These are phyloP conservation scores for Telopea speciosissima DNA, from an alignment of 177 flowering plant species.

Conservation along the genomic window DNA sequence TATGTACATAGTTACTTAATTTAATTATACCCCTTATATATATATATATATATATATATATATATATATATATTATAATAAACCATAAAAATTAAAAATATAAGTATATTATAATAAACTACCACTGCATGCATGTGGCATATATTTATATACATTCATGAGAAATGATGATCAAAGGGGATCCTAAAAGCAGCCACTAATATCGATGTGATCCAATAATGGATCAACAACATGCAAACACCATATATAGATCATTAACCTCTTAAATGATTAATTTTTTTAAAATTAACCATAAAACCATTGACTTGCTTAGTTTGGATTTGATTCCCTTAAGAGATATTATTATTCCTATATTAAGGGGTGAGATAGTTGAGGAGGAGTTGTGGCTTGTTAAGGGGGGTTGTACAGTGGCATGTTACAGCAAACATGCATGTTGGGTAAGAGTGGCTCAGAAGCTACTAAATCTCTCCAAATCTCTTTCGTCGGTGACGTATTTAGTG, in stretches of 20 bases:
- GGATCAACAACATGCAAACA: neutral
- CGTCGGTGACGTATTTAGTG: conserved; percentile 20
- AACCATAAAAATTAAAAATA: no score
- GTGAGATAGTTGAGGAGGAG: neutral
- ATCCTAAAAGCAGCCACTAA: no score
- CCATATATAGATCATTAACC: neutral
- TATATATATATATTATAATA: no score
- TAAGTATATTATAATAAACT: no score
- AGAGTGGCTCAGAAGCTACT: conserved; percentile 30
- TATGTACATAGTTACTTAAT: no score
- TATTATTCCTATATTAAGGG: neutral
- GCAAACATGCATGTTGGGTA: conserved; percentile 9
- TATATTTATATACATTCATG: no score
- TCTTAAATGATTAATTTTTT: neutral
- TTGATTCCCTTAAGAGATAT: neutral
- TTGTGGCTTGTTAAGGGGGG: neutral
- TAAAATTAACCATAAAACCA: neutral
- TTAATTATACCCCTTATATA: no score
- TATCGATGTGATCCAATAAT: no score
- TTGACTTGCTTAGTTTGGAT: neutral
- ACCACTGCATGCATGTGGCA: no score
- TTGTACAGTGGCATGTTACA: conserved; percentile 15
- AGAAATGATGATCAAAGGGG: no score
- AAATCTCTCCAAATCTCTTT: conserved; percentile 1
- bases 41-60: no score